Conservation (phyloP, 2,329 filamentous ascomycete species). For the Aureobasidium namibiae region DNA sequence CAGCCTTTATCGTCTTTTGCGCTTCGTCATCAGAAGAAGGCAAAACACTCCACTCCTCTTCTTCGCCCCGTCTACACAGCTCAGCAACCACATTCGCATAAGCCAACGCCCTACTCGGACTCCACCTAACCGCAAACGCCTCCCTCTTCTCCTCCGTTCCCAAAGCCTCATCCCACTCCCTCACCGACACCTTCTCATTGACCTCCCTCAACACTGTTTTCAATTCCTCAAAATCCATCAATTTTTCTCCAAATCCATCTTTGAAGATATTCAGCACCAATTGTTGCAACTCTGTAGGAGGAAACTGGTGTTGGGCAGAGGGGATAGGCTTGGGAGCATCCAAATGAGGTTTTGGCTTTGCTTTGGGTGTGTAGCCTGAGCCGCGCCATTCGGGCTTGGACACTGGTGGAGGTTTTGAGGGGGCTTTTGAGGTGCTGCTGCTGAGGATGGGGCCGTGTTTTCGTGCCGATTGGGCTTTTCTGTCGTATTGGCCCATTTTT, state of each 20-base stretch:
- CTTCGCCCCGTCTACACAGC: neutral
- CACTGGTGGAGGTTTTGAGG: neutral
- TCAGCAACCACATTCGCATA: constrained; percentile 10
- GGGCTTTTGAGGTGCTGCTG: constrained; percentile 7
- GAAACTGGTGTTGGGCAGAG: neutral
- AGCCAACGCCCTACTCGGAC: neutral
- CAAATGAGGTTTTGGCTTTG: neutral
- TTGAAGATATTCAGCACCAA: constrained; percentile 2
- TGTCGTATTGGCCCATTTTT: constrained; percentile 11
- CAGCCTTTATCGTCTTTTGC: neutral
- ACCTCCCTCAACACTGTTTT: neutral
- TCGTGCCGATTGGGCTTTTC: constrained; percentile 10
- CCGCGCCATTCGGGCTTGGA: constrained; percentile 9
- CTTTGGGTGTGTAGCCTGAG: constrained; percentile 1
- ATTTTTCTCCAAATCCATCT: neutral
- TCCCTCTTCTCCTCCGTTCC: neutral
- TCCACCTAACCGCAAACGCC: constrained; percentile 7
- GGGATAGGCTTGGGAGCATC: neutral
- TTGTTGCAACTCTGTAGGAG: constrained; percentile 5
- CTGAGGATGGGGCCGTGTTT: constrained; percentile 9
- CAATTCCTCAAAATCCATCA: neutral
- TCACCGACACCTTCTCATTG: neutral
- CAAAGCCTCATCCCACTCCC: neutral
- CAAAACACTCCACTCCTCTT: neutral
- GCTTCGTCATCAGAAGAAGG: neutral